A percentile compares a stretch with the other conserved stretches of the same genome.
Evolutionary conservation across 345 rosid genomes (phyloP).

Genomic region (Kernera saxatilis): DNA sequence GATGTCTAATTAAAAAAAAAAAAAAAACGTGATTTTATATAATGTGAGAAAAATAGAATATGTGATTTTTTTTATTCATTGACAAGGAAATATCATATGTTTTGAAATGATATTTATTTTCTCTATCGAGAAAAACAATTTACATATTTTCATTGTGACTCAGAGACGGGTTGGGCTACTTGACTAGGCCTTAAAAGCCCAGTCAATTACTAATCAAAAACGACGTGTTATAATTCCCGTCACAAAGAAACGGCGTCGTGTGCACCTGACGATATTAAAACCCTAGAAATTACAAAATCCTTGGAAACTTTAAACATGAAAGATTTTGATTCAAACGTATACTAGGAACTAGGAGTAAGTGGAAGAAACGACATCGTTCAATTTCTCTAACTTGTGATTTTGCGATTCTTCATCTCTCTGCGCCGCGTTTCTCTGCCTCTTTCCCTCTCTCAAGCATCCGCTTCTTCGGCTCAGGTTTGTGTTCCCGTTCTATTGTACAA

Average conservation of each 20-base stretch:
- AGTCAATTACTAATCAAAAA: not conserved
- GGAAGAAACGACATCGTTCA: not conserved
- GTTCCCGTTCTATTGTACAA: not conserved
- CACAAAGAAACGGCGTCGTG: not conserved
- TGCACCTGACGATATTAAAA: not conserved
- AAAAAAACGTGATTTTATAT: no score
- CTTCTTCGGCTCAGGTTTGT: conserved; percentile 15
- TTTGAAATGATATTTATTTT: not conserved
- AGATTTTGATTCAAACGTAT: conserved; percentile 2
- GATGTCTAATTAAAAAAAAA: no score
- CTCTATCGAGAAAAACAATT: not conserved
- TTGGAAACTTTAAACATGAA: not conserved
- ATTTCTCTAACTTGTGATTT: not conserved
- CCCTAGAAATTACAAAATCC: not conserved
- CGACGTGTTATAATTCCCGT: not conserved
- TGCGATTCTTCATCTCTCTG: not conserved
- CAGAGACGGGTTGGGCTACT: not conserved
- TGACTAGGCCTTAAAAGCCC: not conserved
- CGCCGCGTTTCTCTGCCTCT: conserved; percentile 4
- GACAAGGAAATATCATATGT: not conserved
- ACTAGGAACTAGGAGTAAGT: not conserved
- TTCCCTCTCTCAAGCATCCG: not conserved
- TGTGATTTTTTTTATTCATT: no score
- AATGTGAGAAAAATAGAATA: no score
- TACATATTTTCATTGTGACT: not conserved